phyloP scores from a whole-genome alignment of 805 yeast genomes.

The Metschnikowia cerradonensis region DNA sequence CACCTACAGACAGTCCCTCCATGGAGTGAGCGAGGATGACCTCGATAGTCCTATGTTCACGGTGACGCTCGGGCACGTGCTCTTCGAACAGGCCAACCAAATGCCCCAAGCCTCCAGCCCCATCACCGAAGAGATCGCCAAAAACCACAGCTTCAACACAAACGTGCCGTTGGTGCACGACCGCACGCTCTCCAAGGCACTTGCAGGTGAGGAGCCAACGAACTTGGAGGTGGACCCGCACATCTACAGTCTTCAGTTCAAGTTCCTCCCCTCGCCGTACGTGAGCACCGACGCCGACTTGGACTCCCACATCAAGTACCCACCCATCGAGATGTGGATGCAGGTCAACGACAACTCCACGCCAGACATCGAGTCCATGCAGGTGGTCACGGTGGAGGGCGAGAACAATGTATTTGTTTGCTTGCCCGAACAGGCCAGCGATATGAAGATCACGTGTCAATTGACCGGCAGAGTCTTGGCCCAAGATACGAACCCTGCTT shows the following conservation, averaged over 20 bases:
- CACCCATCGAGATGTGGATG: conserved; percentile 57
- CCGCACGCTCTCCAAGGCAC: conserved; percentile 28
- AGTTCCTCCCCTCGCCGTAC: conserved; percentile 44
- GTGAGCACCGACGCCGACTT: conserved; percentile 8
- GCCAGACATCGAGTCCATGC: conserved; percentile 37
- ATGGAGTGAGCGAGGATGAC: conserved; percentile 19
- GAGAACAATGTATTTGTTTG: conserved; percentile 43
- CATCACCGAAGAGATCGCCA: neutral
- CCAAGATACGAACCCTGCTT: too few relatives aligned
- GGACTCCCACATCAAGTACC: conserved; percentile 30
- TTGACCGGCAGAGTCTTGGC: conserved; percentile 30
- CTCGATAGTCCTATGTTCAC: conserved; percentile 30
- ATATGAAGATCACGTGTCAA: conserved; percentile 43
- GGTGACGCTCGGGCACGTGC: conserved; percentile 37
- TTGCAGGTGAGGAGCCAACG: conserved; percentile 15
- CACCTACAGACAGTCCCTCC: conserved; percentile 18
- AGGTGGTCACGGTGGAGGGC: conserved; percentile 41
- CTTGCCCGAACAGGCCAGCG: conserved; percentile 39
- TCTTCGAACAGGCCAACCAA: conserved; percentile 21
- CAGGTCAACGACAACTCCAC: conserved; percentile 35
- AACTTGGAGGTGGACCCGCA: conserved; percentile 20
- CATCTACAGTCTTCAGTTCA: conserved; percentile 40
- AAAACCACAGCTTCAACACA: conserved; percentile 28
- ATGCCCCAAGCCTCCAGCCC: neutral
- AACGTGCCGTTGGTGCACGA: conserved; percentile 32